Evolutionary conservation across 495 filamentous ascomycete genomes (phyloP).

Genomic region (Xylaria castorea): DNA sequence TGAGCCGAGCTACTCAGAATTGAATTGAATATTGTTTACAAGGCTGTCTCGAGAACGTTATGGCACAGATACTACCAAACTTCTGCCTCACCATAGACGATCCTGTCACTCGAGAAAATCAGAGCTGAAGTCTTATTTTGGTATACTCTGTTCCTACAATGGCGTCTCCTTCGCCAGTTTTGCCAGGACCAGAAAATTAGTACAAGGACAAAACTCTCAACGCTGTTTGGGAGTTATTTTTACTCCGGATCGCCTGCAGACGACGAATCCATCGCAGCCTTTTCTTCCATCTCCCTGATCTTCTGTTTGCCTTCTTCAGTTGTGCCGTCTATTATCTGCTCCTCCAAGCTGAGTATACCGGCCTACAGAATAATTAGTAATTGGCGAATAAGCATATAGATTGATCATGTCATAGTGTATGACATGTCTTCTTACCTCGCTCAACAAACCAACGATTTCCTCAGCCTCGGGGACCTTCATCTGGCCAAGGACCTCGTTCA

Average conservation of each 20-base stretch:
- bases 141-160: conserved; percentile 1
- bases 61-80: background rate
- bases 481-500: conserved; percentile 95
- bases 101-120: background rate
- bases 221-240: background rate
- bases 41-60: background rate
- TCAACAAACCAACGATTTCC: conserved; percentile 81
- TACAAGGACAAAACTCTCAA: conserved; percentile 3
- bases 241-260: conserved; percentile 48
- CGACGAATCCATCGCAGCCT: conserved; percentile 40
- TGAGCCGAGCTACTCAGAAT: background rate
- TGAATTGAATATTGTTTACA: background rate
- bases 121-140: conserved; percentile 1
- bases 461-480: conserved; percentile 95
- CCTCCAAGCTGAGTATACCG: conserved; percentile 89
- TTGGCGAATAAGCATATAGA: conserved; percentile 5
- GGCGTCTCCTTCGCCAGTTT: background rate
- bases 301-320: conserved; percentile 86
- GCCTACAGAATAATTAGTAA: conserved; percentile 51
- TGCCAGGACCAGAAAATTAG: background rate
- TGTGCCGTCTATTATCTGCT: conserved; percentile 93
- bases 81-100: background rate
- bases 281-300: conserved; percentile 77
- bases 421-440: conserved; percentile 62
- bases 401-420: background rate